phyloP scores from a whole-genome alignment of 169 alveolate genomes.

The Miamiensis avidus region DNA sequence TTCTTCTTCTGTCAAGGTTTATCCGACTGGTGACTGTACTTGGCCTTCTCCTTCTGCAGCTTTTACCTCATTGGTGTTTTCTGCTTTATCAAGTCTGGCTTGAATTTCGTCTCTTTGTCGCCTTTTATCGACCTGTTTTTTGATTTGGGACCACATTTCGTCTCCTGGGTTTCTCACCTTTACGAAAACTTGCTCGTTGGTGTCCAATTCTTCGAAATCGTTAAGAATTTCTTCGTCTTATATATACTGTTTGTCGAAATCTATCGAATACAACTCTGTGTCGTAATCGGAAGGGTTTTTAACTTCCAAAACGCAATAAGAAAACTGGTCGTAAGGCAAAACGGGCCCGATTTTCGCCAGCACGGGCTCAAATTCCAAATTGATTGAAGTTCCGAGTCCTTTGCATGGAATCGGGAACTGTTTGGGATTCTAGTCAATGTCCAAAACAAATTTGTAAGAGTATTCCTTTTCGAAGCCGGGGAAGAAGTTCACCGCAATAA shows the following conservation, averaged over 20 bases:
- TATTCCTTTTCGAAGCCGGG: conserved; percentile 82
- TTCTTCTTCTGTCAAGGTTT: conserved; percentile 36
- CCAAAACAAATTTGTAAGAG: conserved; percentile 80
- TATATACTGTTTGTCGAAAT: conserved; percentile 85
- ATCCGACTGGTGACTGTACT: not conserved
- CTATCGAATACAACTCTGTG: conserved; percentile 88
- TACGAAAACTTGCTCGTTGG: conserved; percentile 44
- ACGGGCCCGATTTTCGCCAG: conserved; percentile 87
- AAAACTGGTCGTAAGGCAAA: conserved; percentile 86
- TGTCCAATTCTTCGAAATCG: conserved; percentile 74
- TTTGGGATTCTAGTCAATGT: conserved; percentile 87
- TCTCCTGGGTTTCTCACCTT: conserved; percentile 84
- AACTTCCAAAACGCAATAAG: conserved; percentile 77
- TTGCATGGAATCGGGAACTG: conserved; percentile 72
- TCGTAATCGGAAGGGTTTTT: conserved; percentile 89
- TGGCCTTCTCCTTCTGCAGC: conserved; percentile 31
- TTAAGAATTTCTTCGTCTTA: conserved; percentile 89
- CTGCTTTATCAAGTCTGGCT: conserved; percentile 55
- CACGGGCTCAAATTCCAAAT: conserved; percentile 71
- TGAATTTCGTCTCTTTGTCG: conserved; percentile 67
- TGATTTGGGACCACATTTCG: conserved; percentile 78
- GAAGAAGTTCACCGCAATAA: conserved; percentile 83
- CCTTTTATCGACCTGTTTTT: conserved; percentile 72
- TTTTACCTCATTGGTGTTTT: conserved; percentile 12
- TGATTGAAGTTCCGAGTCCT: conserved; percentile 78